Base-by-base conservation (phyloP, 495 filamentous ascomycete genomes). In the Jackrogersella minutella region DNA sequence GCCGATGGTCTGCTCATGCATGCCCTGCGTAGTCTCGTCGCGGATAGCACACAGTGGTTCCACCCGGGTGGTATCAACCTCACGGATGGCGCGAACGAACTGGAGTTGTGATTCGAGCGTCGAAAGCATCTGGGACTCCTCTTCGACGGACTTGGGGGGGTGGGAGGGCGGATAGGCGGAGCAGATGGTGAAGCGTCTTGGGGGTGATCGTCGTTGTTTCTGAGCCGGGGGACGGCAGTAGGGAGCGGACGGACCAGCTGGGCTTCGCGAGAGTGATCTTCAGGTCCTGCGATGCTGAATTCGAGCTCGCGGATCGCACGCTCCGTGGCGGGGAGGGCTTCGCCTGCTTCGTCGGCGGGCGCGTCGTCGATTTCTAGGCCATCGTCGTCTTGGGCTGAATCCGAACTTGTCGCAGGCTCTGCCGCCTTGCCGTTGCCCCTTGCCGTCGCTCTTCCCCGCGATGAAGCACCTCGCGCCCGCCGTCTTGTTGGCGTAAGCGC, bases 161-260 rank as follows among this genome's bases (percentile, higher is more conserved):
- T 0, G 94, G 92, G 0, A 98, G 88, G 28, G 95, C 93, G 5
- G 93, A 97, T 59, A 99, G 88, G 13, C 92, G 90, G 37, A 96
- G 88, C 9, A 99, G 89, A 77, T 97, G 95, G 62, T 86, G 86
- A 1, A 99, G 84, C 71, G 78, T 80, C 13, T 69, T 3, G 1
- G 77, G 63, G 1, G 81, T 80, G 66, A 86, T 81, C 10, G 51
- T n/a, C n/a, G n/a, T n/a, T n/a, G n/a, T n/a, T n/a, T n/a, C n/a
- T n/a, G n/a, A n/a, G n/a, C n/a, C 10, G 30, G 72, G 41, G 0
- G 82, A 70, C 1, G 89, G 86, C 3, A 97, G 86, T 10, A 97
- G 85, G 5, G 90, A 88, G 21, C 85, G 82, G 60, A 97, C 90
- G 33, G 94, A 97, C 93, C 93, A 97, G 64, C 84, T 88, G 11